Base-by-base conservation (phyloP, 805 yeast genomes). In the Yamadazyma paraphyllophila region DNA sequence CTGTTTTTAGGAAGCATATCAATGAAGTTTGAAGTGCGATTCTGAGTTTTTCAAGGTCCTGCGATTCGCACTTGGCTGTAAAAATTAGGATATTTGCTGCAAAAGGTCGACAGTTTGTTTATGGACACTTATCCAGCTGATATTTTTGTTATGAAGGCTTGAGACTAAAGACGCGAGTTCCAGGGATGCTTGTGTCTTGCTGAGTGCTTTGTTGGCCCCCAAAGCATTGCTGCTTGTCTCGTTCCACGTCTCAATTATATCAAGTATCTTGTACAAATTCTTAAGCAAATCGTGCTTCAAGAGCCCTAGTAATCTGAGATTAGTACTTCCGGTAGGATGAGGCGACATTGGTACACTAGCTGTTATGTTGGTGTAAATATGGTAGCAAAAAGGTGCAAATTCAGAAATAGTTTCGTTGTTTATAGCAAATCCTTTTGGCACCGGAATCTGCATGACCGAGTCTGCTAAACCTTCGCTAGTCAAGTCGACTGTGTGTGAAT, bases 261-360 rank as follows among this genome's bases (percentile, higher is more conserved):
- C 31, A 10, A 36, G 12, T 17, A 26, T 26, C 27, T 31, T 20
- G 26, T 39, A 14, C 12, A 40, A 11, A 30, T 25, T 40, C 7
- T 36, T 25, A 3, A 45, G 32, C 2, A 48, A 44, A 6, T 30
- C 27, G 35, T 45, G 42, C 36, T 48, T 48, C 24, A 48, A 17
- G 10, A 45, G 35, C 3, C 48, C 38, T 9, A 30, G 36, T 7
- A 48, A 12, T 10, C 52, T 35, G 17, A 48, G 11, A 33, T 45
- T 40, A 11, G 37, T 25, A 27, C 45, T 45, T 17, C 30, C 39
- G 11, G 15, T 14, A 6, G 52, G 52, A n/a, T 39, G 36, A 9
- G 35, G 17, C 4, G 45, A 20, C 30, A 48, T 14, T 13, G 39
- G 44, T 12, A 41, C 25, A 25, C 8, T 15, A 7, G 26, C 2